These are phyloP conservation scores for Sisymbrium irio DNA, from an alignment of 345 rosid species.

Conservation along the genomic window DNA sequence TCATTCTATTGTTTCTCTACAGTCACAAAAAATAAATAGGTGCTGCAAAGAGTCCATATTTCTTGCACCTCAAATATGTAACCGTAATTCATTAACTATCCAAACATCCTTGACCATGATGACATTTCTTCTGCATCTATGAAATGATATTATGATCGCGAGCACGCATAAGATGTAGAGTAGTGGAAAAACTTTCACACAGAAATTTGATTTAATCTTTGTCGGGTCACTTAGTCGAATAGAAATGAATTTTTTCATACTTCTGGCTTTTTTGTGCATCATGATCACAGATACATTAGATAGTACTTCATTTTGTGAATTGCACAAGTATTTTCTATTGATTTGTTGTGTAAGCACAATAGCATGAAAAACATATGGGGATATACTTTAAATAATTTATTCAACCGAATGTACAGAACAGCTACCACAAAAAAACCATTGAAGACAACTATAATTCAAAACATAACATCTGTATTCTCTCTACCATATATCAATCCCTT, in stretches of 20 bases:
- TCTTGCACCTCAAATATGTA: background rate
- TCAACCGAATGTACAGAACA: constrained; percentile 18
- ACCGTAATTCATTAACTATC: background rate
- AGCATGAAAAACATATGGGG: background rate
- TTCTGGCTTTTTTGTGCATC: too few relatives aligned
- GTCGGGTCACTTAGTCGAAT: too few relatives aligned
- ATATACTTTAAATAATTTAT: constrained; percentile 14
- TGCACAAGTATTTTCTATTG: too few relatives aligned
- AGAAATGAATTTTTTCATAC: too few relatives aligned
- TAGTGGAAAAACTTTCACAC: background rate
- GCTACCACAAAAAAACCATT: constrained; percentile 6
- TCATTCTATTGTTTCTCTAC: background rate
- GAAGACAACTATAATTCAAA: constrained; percentile 18
- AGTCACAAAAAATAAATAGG: background rate
- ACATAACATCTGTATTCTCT: constrained; percentile 21
- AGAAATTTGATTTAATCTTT: too few relatives aligned
- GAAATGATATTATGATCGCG: background rate
- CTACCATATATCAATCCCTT: constrained; percentile 19
- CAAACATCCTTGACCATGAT: background rate
- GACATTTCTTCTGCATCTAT: too few relatives aligned
- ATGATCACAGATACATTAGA: too few relatives aligned
- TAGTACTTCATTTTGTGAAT: too few relatives aligned
- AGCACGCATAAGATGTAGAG: background rate
- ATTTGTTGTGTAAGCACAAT: too few relatives aligned
- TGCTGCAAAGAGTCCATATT: background rate